A percentile compares a stretch with the other conserved stretches of the same genome.
Evolutionary conservation across 2,329 filamentous ascomycete genomes (phyloP).

Genomic region (Cryphonectria parasitica): DNA sequence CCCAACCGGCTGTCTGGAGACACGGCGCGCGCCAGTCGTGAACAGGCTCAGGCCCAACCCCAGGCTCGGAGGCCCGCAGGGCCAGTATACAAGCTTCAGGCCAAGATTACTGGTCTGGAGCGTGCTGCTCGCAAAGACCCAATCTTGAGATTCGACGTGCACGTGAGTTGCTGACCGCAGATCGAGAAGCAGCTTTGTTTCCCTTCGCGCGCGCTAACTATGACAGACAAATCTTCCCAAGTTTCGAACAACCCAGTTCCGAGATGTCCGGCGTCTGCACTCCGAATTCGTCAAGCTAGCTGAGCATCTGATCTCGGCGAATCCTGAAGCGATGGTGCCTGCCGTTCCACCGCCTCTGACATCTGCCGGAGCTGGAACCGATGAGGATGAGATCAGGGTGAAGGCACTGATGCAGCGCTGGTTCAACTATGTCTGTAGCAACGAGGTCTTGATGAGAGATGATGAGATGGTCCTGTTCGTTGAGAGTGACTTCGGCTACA

Average conservation of each 20-base stretch:
- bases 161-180: slow-evolving; percentile 63
- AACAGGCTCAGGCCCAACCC: slow-evolving; percentile 51
- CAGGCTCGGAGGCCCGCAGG: slow-evolving; percentile 62
- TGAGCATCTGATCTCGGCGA: slow-evolving; percentile 95
- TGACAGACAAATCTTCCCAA: slow-evolving; percentile 94
- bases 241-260: slow-evolving; percentile 96
- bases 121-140: slow-evolving; percentile 94
- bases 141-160: slow-evolving; percentile 91
- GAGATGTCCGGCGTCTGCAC: slow-evolving; percentile 93
- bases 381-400: slow-evolving; percentile 89
- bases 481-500: slow-evolving; percentile 99
- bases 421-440: slow-evolving; percentile 91
- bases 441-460: slow-evolving; percentile 90
- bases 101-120: slow-evolving; percentile 92
- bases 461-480: slow-evolving; percentile 98
- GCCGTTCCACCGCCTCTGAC: slow-evolving; percentile 94
- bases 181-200: neutral
- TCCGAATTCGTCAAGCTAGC: slow-evolving; percentile 96
- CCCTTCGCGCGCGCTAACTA: slow-evolving; percentile 22
- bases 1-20: slow-evolving; percentile 33
- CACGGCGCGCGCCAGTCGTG: slow-evolving; percentile 34
- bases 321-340: slow-evolving; percentile 92
- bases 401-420: slow-evolving; percentile 91
- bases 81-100: slow-evolving; percentile 83
- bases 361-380: slow-evolving; percentile 90